A percentile compares a stretch with the other conserved stretches of the same genome.
Conservation (phyloP, 164 flowering plant genomes). For the Nelumbo lutea region DNA sequence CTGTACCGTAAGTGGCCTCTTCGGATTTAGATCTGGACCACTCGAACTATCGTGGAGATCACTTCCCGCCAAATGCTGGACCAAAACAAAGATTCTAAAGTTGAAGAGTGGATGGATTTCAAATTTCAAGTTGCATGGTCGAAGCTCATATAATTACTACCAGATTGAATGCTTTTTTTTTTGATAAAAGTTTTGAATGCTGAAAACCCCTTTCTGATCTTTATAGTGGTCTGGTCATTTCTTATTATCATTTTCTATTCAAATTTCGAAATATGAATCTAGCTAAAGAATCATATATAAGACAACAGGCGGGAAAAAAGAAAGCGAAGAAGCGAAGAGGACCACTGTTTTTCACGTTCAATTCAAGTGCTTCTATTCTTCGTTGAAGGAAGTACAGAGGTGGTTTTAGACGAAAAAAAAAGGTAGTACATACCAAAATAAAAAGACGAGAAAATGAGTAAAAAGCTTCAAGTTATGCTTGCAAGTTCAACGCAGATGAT, state of each 20-base stretch:
- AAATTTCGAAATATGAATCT: not conserved
- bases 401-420: not conserved
- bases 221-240: not conserved
- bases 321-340: not conserved
- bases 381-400: not conserved
- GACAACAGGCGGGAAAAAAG: no score
- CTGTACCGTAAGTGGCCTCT: conserved; percentile 20
- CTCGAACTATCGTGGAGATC: conserved; percentile 34
- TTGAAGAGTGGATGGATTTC: conserved; percentile 1
- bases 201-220: not conserved
- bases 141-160: not conserved
- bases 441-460: not conserved
- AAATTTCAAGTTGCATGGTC: not conserved
- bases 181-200: not conserved
- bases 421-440: not conserved
- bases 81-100: conserved; percentile 27
- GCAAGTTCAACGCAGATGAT: no score
- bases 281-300: not conserved
- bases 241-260: not conserved
- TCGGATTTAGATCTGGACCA: conserved; percentile 55
- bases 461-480: not conserved
- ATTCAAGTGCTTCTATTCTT: no score
- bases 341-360: not conserved
- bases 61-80: conserved; percentile 56
- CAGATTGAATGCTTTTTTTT: not conserved